Evolutionary conservation across 352 stramenopile species (phyloP).

Genomic region (Globisporangium heterothallicum): DNA sequence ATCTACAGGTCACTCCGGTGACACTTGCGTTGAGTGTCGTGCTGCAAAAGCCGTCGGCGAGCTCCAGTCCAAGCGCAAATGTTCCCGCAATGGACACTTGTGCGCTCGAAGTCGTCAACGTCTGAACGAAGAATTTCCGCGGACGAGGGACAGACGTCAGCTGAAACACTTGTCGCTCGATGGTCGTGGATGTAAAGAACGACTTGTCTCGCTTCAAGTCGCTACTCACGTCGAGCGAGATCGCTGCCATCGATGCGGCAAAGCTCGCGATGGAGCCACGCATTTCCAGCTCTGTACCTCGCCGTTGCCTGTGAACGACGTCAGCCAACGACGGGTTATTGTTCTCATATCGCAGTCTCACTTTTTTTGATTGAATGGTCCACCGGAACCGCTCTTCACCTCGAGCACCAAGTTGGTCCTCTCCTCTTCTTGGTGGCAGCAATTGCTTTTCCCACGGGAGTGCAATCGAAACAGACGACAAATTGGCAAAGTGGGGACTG

Average conservation of each 20-base stretch:
- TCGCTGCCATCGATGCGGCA: conserved; percentile 1
- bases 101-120: conserved; percentile 4
- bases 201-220: conserved; percentile 3
- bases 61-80: conserved; percentile 1
- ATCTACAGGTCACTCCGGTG: conserved; percentile 3
- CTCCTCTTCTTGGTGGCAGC: too few relatives aligned
- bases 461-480: conserved; percentile 2
- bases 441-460: conserved; percentile 3
- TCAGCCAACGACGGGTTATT: not conserved
- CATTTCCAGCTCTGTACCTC: conserved; percentile 6
- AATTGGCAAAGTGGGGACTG: not conserved
- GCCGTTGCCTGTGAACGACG: conserved; percentile 5
- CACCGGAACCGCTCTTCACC: conserved; percentile 7
- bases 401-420: not conserved
- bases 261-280: conserved; percentile 8
- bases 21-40: conserved; percentile 1
- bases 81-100: conserved; percentile 3
- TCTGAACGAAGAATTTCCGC: conserved; percentile 3
- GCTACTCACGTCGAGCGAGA: conserved; percentile 4
- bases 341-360: conserved; percentile 9
- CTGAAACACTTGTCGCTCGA: conserved; percentile 11
- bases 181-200: conserved; percentile 7
- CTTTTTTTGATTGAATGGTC: conserved; percentile 4
- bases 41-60: conserved; percentile 7
- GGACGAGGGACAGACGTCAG: not conserved